Conservation (phyloP, 495 filamentous ascomycete species). For the Aspergillus saccharolyticus region DNA sequence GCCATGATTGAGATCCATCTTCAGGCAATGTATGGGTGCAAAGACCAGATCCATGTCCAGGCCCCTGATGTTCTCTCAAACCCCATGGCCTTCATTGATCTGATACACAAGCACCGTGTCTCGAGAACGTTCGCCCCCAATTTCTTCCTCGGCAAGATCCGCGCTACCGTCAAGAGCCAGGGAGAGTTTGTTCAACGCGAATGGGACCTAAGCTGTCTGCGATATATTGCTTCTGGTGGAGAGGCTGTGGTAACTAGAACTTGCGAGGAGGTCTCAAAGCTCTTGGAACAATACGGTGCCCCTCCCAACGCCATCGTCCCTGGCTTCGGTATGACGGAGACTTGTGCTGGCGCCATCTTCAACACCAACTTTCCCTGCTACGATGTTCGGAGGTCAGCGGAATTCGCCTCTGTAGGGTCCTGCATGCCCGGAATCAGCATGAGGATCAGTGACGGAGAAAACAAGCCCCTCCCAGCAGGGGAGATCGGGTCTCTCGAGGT, state of each 20-base stretch:
- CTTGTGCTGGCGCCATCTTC: constrained; percentile 46
- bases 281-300: constrained; percentile 31
- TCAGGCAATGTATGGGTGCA: constrained; percentile 32
- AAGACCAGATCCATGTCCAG: constrained; percentile 44
- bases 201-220: constrained; percentile 27
- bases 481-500: neutral
- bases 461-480: neutral
- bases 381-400: constrained; percentile 21
- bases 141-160: constrained; percentile 41
- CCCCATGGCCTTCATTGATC: constrained; percentile 38
- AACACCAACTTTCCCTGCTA: constrained; percentile 30
- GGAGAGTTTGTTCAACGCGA: neutral
- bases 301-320: constrained; percentile 37
- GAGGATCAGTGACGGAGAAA: neutral
- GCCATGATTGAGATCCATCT: constrained; percentile 48
- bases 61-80: constrained; percentile 35
- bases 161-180: neutral
- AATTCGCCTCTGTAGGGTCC: constrained; percentile 37
- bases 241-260: constrained; percentile 35
- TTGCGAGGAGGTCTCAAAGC: constrained; percentile 20
- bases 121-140: constrained; percentile 51
- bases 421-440: constrained; percentile 33
- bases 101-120: constrained; percentile 39
- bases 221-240: constrained; percentile 32
- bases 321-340: constrained; percentile 55